Conservation (phyloP, 179 eudicot species). For the Spinacia oleracea region DNA sequence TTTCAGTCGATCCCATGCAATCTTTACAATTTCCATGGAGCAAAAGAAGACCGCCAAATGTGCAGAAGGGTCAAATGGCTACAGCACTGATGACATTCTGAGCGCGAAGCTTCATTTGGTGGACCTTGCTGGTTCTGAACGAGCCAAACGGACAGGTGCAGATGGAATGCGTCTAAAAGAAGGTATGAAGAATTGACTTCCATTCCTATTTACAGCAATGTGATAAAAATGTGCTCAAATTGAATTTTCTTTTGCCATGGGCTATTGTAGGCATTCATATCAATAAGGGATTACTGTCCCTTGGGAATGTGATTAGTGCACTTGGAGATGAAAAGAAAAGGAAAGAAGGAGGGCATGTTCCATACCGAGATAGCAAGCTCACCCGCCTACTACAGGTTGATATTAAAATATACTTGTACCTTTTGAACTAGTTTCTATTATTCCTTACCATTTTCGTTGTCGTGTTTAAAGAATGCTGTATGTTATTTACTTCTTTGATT, state of each 20-base stretch:
- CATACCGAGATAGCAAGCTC: slow-evolving; percentile 94
- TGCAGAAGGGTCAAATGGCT: slow-evolving; percentile 42
- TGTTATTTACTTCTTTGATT: neutral
- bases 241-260: neutral
- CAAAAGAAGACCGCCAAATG: slow-evolving; percentile 57
- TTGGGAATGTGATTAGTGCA: slow-evolving; percentile 97
- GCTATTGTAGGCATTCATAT: slow-evolving; percentile 83
- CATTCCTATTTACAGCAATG: too few species aligned
- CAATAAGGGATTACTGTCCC: slow-evolving; percentile 89
- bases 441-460: neutral
- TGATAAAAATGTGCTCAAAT: neutral
- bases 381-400: slow-evolving; percentile 86
- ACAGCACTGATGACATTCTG: slow-evolving; percentile 66
- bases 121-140: slow-evolving; percentile 97
- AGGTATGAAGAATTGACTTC: slow-evolving; percentile 41
- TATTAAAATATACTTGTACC: neutral
- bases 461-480: neutral
- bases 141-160: slow-evolving; percentile 97
- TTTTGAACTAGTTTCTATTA: neutral
- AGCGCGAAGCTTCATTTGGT: slow-evolving; percentile 90
- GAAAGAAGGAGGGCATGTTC: slow-evolving; percentile 98
- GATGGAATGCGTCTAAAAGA: slow-evolving; percentile 91
- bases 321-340: slow-evolving; percentile 95
- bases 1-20: slow-evolving; percentile 96
- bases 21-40: slow-evolving; percentile 91